Evolutionary conservation across 345 rosid species (phyloP).

Genomic region (Acer campestre): DNA sequence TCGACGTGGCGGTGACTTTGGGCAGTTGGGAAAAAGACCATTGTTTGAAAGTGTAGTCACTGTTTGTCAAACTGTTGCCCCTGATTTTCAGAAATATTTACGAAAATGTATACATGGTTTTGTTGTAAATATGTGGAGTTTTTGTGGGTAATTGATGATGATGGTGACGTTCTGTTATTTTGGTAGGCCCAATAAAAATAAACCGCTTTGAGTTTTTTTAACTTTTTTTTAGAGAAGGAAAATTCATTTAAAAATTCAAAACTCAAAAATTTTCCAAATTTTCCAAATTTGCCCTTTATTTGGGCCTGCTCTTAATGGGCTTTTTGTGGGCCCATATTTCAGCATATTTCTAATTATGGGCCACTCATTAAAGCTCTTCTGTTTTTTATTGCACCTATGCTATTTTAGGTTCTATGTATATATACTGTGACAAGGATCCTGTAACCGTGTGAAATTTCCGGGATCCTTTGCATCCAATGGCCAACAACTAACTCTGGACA

Average conservation of each 20-base stretch:
- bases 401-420: too few species aligned
- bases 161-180: constrained; percentile 23
- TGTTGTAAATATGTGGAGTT: constrained; percentile 12
- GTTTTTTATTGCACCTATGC: too few species aligned
- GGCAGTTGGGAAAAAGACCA: constrained; percentile 26
- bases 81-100: neutral
- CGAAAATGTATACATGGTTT: neutral
- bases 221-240: neutral
- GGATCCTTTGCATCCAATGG: too few species aligned
- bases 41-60: constrained; percentile 13
- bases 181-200: constrained; percentile 29
- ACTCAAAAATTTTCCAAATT: neutral
- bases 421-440: too few species aligned
- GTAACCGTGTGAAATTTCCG: too few species aligned
- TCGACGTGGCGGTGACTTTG: constrained; percentile 6
- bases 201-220: constrained; percentile 22
- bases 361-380: too few species aligned
- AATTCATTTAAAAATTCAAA: neutral
- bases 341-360: neutral
- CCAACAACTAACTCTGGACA: too few species aligned
- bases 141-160: neutral
- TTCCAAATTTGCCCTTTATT: constrained; percentile 18
- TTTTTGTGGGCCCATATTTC: neutral
- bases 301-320: neutral
- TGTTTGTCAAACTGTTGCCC: constrained; percentile 3